Conservation (phyloP, 2,329 filamentous ascomycete genomes). For the Neonectria sp. region DNA sequence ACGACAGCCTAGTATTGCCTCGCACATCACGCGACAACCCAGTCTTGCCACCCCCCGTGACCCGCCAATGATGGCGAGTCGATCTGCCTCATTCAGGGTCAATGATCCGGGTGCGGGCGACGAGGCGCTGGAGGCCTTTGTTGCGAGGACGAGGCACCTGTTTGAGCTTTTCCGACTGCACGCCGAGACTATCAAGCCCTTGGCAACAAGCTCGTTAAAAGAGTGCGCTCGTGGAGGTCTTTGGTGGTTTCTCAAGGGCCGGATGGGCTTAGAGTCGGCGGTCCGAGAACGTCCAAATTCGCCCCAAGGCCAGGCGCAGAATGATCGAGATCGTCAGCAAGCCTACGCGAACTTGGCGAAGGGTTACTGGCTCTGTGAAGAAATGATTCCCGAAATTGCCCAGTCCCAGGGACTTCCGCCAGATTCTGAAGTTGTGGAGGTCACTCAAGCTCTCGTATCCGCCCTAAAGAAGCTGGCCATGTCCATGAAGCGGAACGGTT, state of each 20-base stretch:
- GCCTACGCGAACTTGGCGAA: conserved; percentile 90
- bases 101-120: conserved; percentile 68
- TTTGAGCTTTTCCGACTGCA: conserved; percentile 83
- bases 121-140: conserved; percentile 79
- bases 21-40: conserved; percentile 39
- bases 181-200: conserved; percentile 79
- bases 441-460: conserved; percentile 70
- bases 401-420: conserved; percentile 58
- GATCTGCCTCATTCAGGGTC: conserved; percentile 56
- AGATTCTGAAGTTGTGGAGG: conserved; percentile 65
- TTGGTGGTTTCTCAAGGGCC: conserved; percentile 93
- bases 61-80: conserved; percentile 47
- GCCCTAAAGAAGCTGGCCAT: conserved; percentile 81
- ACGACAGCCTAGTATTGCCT: conserved; percentile 42
- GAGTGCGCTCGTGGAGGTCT: conserved; percentile 81
- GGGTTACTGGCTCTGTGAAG: conserved; percentile 82
- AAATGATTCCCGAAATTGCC: conserved; percentile 66
- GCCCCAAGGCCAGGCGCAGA: conserved; percentile 68
- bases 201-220: conserved; percentile 73
- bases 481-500: conserved; percentile 88
- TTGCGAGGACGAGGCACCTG: conserved; percentile 79
- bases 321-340: conserved; percentile 75
- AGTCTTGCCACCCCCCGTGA: conserved; percentile 47
- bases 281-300: conserved; percentile 74
- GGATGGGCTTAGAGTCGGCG: conserved; percentile 80